These are phyloP conservation scores for Coniophora puteana DNA, from an alignment of 1,284 basidiomycete species.

Conservation along the genomic window DNA sequence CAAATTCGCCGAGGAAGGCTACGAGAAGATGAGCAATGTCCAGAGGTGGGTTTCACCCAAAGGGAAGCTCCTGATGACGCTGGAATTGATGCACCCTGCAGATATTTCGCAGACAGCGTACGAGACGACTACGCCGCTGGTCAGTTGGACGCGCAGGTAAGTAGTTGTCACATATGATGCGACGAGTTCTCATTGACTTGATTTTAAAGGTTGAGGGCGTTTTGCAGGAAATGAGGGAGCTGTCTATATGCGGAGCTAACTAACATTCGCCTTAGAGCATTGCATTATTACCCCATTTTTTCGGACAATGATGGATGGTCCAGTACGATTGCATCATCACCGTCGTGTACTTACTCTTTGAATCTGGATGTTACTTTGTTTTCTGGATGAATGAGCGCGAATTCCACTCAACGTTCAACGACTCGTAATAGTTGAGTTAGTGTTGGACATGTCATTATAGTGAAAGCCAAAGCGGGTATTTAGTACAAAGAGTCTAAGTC, in stretches of 20 bases:
- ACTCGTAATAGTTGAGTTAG: too few species aligned
- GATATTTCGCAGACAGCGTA: constrained; percentile 88
- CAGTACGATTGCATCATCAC: too few species aligned
- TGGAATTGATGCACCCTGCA: constrained; percentile 23
- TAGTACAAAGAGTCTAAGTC: too few species aligned
- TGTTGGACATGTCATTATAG: too few species aligned
- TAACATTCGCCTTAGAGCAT: constrained; percentile 17
- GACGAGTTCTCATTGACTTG: constrained; percentile 6
- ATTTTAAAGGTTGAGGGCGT: constrained; percentile 84
- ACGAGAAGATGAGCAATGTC: constrained; percentile 95
- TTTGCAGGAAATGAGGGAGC: constrained; percentile 93
- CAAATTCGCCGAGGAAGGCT: constrained; percentile 96
- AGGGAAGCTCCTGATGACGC: background rate
- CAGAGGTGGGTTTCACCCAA: constrained; percentile 64
- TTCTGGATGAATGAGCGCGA: too few species aligned
- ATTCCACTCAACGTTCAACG: too few species aligned
- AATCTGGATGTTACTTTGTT: too few species aligned
- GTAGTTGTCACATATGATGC: constrained; percentile 5
- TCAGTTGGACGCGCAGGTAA: constrained; percentile 89
- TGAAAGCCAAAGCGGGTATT: too few species aligned
- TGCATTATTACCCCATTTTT: too few species aligned
- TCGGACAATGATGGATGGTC: too few species aligned
- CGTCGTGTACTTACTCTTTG: too few species aligned
- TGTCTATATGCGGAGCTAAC: constrained; percentile 81
- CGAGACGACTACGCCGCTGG: constrained; percentile 97